Base-by-base conservation (phyloP, 768 basidiomycete genomes). In the Serpula lacrymans region DNA sequence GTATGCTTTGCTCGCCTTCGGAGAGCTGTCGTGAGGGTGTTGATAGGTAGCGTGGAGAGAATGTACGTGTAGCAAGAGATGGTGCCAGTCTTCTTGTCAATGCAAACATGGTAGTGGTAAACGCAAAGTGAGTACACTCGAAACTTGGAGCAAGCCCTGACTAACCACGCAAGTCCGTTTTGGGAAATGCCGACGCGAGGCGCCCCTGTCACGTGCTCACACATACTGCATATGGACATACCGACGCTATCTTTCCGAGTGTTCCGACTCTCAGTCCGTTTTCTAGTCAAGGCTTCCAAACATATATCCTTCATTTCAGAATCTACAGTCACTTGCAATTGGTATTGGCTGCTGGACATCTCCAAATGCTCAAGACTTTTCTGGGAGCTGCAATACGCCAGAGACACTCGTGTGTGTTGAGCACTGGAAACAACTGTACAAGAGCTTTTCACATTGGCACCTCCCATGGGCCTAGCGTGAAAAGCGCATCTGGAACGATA, bases 1-100 rank as follows among this genome's bases (percentile, higher is more conserved):
- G 71, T 39, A 95, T 93, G 42, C 60, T 61, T 45, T 69, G 67
- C 64, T 93, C 90, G n/a, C 86, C 84, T 48, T 79, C 71, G 18
- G 70, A 64, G 11, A 72, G 56, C 22, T 37, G 45, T 53, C 48
- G 60, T 36, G 50, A 50, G 13, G 54, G 52, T 29, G 52, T 35
- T 38, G 43, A 46, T 46, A 26, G 70, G 59, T 47, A 70, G 62
- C 20, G 54, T 41, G 11, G 68, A 63, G 29, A 52, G 37, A 11
- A 47, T 39, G 34, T 33, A 42, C 49, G 54, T 18, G 59, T 27
- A 28, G 50, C 31, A 21, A 52, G 50, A 12, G 54, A 34, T 37
- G 61, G 48, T 13, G 59, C 39, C 35, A 69, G 53, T 48, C 64
- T 64, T 48, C 70, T 69, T 27, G 62, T 50, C 37, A 63, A 49